phyloP scores from a whole-genome alignment of 768 basidiomycete genomes.

The Panellus pusillus region DNA sequence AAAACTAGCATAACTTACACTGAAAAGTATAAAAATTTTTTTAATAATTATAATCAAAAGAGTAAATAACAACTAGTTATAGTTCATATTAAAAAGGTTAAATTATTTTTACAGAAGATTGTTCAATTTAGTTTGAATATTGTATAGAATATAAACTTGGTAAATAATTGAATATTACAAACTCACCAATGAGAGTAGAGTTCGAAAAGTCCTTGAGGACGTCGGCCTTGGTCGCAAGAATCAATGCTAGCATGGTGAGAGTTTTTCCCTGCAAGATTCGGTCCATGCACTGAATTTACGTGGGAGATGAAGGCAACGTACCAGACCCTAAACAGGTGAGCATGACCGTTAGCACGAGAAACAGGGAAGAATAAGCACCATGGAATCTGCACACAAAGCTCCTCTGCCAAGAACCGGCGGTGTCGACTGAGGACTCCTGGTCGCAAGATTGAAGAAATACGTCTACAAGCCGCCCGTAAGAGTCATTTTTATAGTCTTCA shows the following conservation, averaged over 20 bases:
- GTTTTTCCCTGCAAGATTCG: conserved; percentile 71
- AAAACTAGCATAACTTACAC: no score
- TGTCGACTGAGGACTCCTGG: conserved; percentile 70
- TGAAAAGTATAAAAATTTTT: no score
- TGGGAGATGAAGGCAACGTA: conserved; percentile 23
- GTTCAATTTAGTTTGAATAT: no score
- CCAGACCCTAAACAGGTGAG: conserved; percentile 40
- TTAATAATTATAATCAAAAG: no score
- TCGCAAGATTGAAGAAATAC: conserved; percentile 80
- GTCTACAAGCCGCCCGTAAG: conserved; percentile 31
- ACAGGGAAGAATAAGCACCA: conserved; percentile 46
- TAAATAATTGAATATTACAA: no score
- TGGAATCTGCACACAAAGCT: conserved; percentile 88
- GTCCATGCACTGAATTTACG: background rate
- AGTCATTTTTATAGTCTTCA: background rate
- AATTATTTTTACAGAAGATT: no score
- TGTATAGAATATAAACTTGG: no score
- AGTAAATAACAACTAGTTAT: no score
- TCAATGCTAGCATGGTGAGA: conserved; percentile 79
- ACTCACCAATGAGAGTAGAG: conserved; percentile 76
- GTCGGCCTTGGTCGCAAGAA: conserved; percentile 76
- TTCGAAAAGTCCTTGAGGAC: conserved; percentile 54
- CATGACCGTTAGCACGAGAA: background rate
- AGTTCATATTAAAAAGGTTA: no score
- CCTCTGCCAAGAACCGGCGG: conserved; percentile 74